Conservation (phyloP, 2,329 filamentous ascomycete genomes). For the Geosmithia putterillii region DNA sequence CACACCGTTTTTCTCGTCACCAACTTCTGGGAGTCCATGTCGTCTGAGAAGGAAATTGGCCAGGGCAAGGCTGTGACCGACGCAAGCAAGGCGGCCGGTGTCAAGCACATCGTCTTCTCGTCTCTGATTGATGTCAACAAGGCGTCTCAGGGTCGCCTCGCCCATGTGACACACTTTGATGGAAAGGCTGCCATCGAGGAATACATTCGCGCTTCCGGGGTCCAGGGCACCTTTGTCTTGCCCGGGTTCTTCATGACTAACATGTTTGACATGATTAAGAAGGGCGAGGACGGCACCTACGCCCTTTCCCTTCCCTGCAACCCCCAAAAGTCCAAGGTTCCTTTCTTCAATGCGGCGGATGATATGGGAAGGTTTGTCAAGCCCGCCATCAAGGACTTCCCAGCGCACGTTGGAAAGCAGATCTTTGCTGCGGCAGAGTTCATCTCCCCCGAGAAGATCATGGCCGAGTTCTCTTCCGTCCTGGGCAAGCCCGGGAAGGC, state of each 20-base stretch:
- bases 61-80: conserved; percentile 34
- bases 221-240: conserved; percentile 38
- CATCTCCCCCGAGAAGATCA: conserved; percentile 15
- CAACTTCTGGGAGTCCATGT: conserved; percentile 22
- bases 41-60: conserved; percentile 20
- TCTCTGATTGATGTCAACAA: conserved; percentile 26
- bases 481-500: conserved; percentile 18
- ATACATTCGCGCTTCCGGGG: conserved; percentile 37
- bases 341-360: conserved; percentile 20
- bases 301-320: conserved; percentile 14
- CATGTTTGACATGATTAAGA: conserved; percentile 13
- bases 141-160: conserved; percentile 20
- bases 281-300: conserved; percentile 16
- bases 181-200: conserved; percentile 41
- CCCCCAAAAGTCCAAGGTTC: conserved; percentile 17
- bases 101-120: conserved; percentile 33
- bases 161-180: conserved; percentile 38
- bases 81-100: conserved; percentile 26
- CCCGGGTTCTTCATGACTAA: conserved; percentile 45
- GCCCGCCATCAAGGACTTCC: conserved; percentile 17
- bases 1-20: conserved; percentile 30
- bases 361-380: conserved; percentile 28
- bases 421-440: conserved; percentile 24
- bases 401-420: conserved; percentile 13
- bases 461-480: conserved; percentile 20